These are phyloP conservation scores for Plectosphaerella plurivora DNA, from an alignment of 2,329 filamentous ascomycete genomes.

Conservation along the genomic window DNA sequence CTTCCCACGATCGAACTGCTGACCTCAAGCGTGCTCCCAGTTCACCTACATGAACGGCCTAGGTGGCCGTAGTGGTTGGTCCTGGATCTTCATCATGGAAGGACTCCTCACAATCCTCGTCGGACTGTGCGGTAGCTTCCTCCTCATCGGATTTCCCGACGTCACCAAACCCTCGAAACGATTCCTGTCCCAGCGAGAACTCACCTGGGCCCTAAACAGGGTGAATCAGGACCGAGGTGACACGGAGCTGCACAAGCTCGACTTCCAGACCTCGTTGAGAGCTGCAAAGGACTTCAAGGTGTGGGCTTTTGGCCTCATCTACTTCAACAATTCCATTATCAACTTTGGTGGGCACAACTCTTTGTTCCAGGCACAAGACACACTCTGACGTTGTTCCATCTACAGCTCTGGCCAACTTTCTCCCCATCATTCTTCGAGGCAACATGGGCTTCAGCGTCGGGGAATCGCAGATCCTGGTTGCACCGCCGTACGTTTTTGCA, in stretches of 20 bases:
- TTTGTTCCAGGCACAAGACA: too few species aligned
- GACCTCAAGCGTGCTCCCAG: conserved; percentile 47
- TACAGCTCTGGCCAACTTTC: conserved; percentile 45
- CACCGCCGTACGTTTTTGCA: conserved; percentile 55
- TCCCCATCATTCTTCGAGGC: conserved; percentile 49
- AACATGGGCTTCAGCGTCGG: conserved; percentile 21
- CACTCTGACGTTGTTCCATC: conserved; percentile 22
- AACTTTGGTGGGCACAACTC: conserved; percentile 5
- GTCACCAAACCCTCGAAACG: conserved; percentile 40
- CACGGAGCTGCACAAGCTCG: conserved; percentile 62
- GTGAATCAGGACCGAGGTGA: conserved; percentile 63
- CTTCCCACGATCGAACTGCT: conserved; percentile 55
- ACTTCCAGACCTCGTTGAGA: conserved; percentile 63
- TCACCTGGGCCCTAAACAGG: conserved; percentile 61
- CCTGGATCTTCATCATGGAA: conserved; percentile 77
- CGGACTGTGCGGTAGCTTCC: conserved; percentile 47
- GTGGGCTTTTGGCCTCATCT: conserved; percentile 38
- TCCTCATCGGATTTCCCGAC: conserved; percentile 77
- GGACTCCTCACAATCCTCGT: conserved; percentile 46
- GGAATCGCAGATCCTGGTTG: conserved; percentile 49
- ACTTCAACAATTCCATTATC: conserved; percentile 19
- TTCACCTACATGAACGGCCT: conserved; percentile 46
- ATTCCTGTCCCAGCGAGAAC: conserved; percentile 64
- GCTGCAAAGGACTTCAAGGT: conserved; percentile 74
- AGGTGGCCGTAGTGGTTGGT: conserved; percentile 56